Evolutionary conservation across 2,329 filamentous ascomycete genomes (phyloP), one percentile per base, ranked within the genome.

Genomic region (Alternaria ethzedia): DNA sequence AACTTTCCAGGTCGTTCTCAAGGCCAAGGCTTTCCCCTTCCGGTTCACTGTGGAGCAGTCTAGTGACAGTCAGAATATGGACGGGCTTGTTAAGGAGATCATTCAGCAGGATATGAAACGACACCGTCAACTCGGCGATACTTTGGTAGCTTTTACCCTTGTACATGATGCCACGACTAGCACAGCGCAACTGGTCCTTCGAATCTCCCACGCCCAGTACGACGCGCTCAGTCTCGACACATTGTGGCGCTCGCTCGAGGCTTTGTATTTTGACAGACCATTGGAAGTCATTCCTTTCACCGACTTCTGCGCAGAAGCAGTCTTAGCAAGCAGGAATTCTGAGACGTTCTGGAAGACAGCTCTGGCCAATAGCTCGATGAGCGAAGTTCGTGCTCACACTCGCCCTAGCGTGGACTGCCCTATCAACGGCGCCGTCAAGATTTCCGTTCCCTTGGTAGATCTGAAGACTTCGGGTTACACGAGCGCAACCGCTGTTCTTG

Each of bases 141-240:
- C 21, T 21, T 28, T 58, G 17, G 55, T 51, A 6, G 20, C 46
- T 12, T 58, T 51, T 32, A 51, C 55, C 4, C 21, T 58, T 5
- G 45, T 51, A 13, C n/a, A 58, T 43, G 32, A 58, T 26, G 15
- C 21, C 3, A 28, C 30, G 6, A 21, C 43, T n/a, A 26, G 15
- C 55, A 44, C 45, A n/a, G 30, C 50, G 6, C 55, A 58, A 51
- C 55, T 58, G 12, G n/a, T 51, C 30, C 30, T 58, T 26, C 55
- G 55, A 13, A 58, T 58, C 9, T 58, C 55, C 13, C 55, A 58
- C 30, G 55, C 55, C 13, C 55, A 58, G 46, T 58, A 58, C 45
- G 55, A 58, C 7, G 55, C 55, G 12, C 12, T 58, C 2, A 58
- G 55, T 43, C 55, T 58, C 20, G 8, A 58, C 46, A 58, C 20